Percentiles rank a stretch among this genome's conserved stretches.
Evolutionary conservation across 78 protist species (phyloP).

Genomic region (Planoprotostelium fungivorum): DNA sequence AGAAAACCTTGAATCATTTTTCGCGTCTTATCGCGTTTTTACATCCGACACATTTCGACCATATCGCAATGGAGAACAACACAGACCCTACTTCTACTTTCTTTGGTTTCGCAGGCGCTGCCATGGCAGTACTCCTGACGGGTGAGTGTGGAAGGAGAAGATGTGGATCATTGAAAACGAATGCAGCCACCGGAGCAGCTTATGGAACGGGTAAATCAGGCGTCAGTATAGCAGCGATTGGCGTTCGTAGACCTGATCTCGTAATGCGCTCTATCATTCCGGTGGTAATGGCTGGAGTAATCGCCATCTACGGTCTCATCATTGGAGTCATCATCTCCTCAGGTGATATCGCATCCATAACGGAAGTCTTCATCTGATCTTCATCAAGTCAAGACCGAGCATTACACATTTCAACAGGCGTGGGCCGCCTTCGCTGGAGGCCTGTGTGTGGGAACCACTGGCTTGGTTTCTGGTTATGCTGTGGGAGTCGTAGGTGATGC

Average conservation of each 20-base stretch:
- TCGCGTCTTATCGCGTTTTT: too few species aligned
- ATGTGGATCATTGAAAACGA: too few species aligned
- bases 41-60: too few species aligned
- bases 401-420: constrained; percentile 48
- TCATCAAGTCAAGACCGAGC: constrained; percentile 6
- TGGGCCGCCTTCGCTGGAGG: constrained; percentile 91
- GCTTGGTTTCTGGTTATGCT: constrained; percentile 96
- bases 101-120: too few species aligned
- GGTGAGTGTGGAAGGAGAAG: too few species aligned
- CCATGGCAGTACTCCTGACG: too few species aligned
- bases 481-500: constrained; percentile 92
- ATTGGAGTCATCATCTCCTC: constrained; percentile 88
- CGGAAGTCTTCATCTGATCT: too few species aligned
- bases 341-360: constrained; percentile 8
- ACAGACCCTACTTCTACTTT: too few species aligned
- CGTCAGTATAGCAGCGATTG: constrained; percentile 94
- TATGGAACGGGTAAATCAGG: constrained; percentile 99
- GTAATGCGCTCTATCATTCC: constrained; percentile 86
- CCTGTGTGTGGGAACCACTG: constrained; percentile 91
- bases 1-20: too few species aligned
- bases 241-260: constrained; percentile 91
- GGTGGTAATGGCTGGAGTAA: constrained; percentile 98
- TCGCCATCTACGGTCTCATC: constrained; percentile 99
- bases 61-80: too few species aligned
- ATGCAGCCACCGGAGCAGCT: constrained; percentile 99